Base-by-base conservation (phyloP, 768 basidiomycete genomes). In the Harrya chromipes region DNA sequence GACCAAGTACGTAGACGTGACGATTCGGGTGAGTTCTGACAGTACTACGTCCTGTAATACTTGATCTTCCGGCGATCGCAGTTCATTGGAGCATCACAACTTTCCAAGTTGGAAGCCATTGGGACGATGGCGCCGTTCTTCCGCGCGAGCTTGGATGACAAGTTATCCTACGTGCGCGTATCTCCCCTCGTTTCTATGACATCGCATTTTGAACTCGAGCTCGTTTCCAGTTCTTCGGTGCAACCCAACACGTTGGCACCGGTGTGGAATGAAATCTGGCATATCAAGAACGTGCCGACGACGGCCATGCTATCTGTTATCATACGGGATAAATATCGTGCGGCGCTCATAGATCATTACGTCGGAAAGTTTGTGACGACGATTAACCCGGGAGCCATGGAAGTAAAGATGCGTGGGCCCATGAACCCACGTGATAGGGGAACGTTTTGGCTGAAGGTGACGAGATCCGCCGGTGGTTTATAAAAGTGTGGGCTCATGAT, bases 231-330 rank as follows among this genome's bases (percentile, higher is more conserved):
- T 36, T 90, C 88, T 0, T 79, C 82, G 0, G 83, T 90, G 10
- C 74, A 84, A 56, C 46, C 66, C 12, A 71, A 79, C 40, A 82
- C 81, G 7, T 64, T 82, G 17, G 56, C 70, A 0, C 88, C 88
- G 0, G 82, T 86, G 17, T 90, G 87, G 87, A 84, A 90, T 58
- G 87, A 88, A 60, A 53, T 72, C 9, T 90, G 88, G 88, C 69
- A 71, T 29, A 68, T 90, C 53, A 85, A 82, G 68, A 88, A 86
- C 59, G 87, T 90, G 13, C 87, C 88, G 0, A 64, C 62, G 5
- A 75, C 70, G n/a, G 86, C 86, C 8, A 72, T 70, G 21, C 66
- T 90, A 8, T 63, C 69, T 5, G 79, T 89, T n/a, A 68, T 77
- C 37, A 71, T 90, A n/a, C 65, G 81, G 49, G 85, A 87, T 63